Base-by-base conservation (phyloP, 768 basidiomycete genomes). In the Serendipita sp. region DNA sequence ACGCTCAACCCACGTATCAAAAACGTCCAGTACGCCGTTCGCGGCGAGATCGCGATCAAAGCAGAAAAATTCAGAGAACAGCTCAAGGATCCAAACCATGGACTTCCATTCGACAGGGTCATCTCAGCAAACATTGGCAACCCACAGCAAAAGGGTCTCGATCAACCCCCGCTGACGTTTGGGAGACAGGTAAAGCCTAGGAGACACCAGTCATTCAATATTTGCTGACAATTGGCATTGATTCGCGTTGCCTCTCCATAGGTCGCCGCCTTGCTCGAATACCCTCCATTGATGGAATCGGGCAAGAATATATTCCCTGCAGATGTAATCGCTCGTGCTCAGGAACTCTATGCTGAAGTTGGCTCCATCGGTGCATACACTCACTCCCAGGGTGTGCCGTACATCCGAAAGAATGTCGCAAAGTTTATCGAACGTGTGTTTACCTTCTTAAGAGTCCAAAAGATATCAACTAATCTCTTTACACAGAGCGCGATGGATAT, bases 71-170 rank as follows among this genome's bases (percentile, higher is more conserved):
- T 88, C 67, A 80, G 86, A 62, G 84, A 85, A 60, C 73, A 78
- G 67, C 81, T 98, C 70, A 81, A 82, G 73, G 73, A 78, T 62
- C 74, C 75, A 24, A 70, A 76, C 63, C 74, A 81, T 66, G 76
- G 75, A 20, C 79, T 97, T 16, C 91, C 92, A 16, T 99, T 98
- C 74, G 80, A 83, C 71, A 81, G 82, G 68, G 79, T 98, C 73
- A 95, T 96, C 72, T 87, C 83, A 30, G 90, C 91, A 65, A 99
- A 98, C 75, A 99, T 99, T 64, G 95, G 95, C 9, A 98, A 99
- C 70, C 95, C 96, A 0, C 95, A 99, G 74, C 94, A 97, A 74
- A 86, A 84, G 68, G 93, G 93, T 0, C 79, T 99, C 61, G 85
- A 97, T 73, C 95, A 99, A 71, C 81, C 85, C 3, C 90, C 94